These are phyloP conservation scores for Cryptococcus sp. DNA, from an alignment of 1,284 basidiomycete species.

Conservation along the genomic window DNA sequence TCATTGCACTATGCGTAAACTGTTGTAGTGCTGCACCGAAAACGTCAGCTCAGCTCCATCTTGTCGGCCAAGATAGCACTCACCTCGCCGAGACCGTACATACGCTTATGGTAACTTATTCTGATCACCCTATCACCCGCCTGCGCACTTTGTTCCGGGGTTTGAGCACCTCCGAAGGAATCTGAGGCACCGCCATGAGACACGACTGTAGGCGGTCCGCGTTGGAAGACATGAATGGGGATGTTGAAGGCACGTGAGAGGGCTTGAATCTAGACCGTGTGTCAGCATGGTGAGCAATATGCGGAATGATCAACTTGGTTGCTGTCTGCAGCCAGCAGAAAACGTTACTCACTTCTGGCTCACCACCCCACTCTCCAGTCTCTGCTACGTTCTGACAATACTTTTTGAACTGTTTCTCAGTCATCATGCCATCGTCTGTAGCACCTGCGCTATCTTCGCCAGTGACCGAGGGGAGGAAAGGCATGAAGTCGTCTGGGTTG, in stretches of 20 bases:
- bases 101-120: slow-evolving; percentile 85
- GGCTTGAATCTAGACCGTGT: slow-evolving; percentile 68
- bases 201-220: slow-evolving; percentile 76
- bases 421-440: slow-evolving; percentile 72
- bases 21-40: slow-evolving; percentile 27
- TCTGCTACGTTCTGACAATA: slow-evolving; percentile 81
- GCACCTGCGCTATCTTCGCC: slow-evolving; percentile 76
- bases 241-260: slow-evolving; percentile 78
- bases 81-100: slow-evolving; percentile 93
- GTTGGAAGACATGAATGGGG: slow-evolving; percentile 90
- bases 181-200: slow-evolving; percentile 62
- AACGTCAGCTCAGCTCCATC: neutral
- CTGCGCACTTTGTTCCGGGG: slow-evolving; percentile 46
- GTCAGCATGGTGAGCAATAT: neutral
- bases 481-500: slow-evolving; percentile 89
- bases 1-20: slow-evolving; percentile 15
- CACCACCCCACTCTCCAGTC: slow-evolving; percentile 93
- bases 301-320: neutral
- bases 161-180: slow-evolving; percentile 45
- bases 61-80: slow-evolving; percentile 37
- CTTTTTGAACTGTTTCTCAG: slow-evolving; percentile 64
- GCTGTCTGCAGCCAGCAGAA: neutral
- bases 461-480: slow-evolving; percentile 78
- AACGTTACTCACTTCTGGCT: slow-evolving; percentile 69
- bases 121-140: slow-evolving; percentile 61